Evolutionary conservation across 257 asterid species (phyloP).

Genomic region (Linderniella brevidens): DNA sequence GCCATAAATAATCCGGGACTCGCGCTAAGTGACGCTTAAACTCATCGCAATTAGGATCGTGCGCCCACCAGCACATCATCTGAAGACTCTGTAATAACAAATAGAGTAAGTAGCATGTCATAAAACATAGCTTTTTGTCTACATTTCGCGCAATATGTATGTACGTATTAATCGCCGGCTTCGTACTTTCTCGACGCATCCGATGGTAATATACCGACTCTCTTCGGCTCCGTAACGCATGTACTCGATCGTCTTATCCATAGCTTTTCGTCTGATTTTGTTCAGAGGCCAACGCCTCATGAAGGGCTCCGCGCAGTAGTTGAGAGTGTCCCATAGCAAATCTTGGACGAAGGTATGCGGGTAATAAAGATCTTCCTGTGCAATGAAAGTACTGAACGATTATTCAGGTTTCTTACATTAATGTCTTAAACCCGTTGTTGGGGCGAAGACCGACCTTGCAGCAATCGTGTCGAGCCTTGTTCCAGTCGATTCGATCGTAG

Average conservation of each 20-base stretch:
- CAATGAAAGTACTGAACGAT: too few relatives aligned
- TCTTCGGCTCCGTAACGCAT: slow-evolving; percentile 64
- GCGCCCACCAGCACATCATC: slow-evolving; percentile 73
- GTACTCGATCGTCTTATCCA: slow-evolving; percentile 45
- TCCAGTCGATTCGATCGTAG: slow-evolving; percentile 3
- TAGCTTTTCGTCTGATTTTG: slow-evolving; percentile 48
- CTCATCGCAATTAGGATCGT: slow-evolving; percentile 60
- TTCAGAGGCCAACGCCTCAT: slow-evolving; percentile 64
- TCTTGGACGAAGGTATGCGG: slow-evolving; percentile 67
- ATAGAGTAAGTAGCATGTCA: too few relatives aligned
- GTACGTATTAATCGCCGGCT: too few relatives aligned
- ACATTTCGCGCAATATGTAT: too few relatives aligned
- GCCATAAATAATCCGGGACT: slow-evolving; percentile 62
- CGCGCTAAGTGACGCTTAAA: slow-evolving; percentile 64
- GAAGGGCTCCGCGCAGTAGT: slow-evolving; percentile 45
- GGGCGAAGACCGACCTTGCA: background rate
- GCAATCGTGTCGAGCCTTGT: slow-evolving; percentile 1
- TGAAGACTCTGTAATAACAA: slow-evolving; percentile 12
- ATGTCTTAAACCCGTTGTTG: too few relatives aligned
- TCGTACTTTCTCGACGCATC: slow-evolving; percentile 52
- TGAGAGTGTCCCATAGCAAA: slow-evolving; percentile 49
- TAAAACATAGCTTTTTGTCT: too few relatives aligned
- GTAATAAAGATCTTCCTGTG: slow-evolving; percentile 58
- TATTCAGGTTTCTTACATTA: too few relatives aligned
- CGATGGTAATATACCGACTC: slow-evolving; percentile 56